Evolutionary conservation across 169 alveolate species (phyloP), one percentile per base, ranked within the genome.

Genomic region (Theileria parva): DNA sequence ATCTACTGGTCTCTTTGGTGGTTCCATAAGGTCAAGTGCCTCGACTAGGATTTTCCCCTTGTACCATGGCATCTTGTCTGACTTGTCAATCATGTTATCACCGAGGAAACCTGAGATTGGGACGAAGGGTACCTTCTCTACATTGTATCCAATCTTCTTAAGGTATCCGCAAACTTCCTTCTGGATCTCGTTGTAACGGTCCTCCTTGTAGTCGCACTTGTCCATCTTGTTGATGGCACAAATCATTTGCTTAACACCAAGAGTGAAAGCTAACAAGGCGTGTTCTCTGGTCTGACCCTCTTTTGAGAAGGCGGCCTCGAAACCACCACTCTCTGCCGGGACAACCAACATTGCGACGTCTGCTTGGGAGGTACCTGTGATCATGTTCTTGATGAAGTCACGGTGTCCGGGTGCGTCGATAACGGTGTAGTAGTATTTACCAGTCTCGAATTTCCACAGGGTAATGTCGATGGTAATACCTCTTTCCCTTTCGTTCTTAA

Each of bases 381-480:
- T 98, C 99, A 97, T 97, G 94, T 98, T 98, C 95, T 97, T 97
- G 88, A 98, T 97, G 95, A 97, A 98, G 89, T 97, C 99, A 77
- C 98, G 91, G 85, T 98, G 99, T 57, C 99, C 99, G 61, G 99
- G 99, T 77, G 99, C 99, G 93, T 98, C 99, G 86, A 98, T 97
- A 91, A 97, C 98, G 79, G 99, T 97, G 97, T 93, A 98, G 95
- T 95, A 95, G 91, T 93, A 95, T 87, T 95, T 96, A 61, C 95
- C 97, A 67, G 99, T 97, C 91, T 96, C 98, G 96, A 97, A 96
- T 94, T 98, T 95, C 99, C 98, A 95, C 86, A 95, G 92, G 73
- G 99, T 96, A 80, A 96, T 95, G 87, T 97, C 99, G 79, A 98
- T 97, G 80, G 99, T 98, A 86, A 98, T 97, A 92, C 99, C 99